Evolutionary conservation across 805 yeast genomes (phyloP).

Genomic region (Brettanomyces naardenensis): DNA sequence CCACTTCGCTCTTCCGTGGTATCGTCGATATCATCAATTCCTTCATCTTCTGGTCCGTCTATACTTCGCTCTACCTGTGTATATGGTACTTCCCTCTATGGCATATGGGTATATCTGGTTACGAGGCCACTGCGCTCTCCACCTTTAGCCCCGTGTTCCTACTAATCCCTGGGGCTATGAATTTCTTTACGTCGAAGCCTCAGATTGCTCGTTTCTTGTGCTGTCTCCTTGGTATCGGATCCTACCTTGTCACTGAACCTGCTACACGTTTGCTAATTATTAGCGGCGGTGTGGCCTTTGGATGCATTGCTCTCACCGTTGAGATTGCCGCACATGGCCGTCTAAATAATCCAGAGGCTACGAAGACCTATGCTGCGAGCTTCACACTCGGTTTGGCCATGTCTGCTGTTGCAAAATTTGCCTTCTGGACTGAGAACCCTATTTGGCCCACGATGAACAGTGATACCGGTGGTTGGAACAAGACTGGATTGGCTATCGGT

Average conservation of each 20-base stretch:
- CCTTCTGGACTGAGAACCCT: slow-evolving; percentile 82
- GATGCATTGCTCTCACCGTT: slow-evolving; percentile 47
- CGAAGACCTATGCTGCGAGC: slow-evolving; percentile 42
- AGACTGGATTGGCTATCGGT: slow-evolving; percentile 59
- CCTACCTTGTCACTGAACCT: slow-evolving; percentile 64
- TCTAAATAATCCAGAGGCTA: slow-evolving; percentile 16
- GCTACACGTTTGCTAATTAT: slow-evolving; percentile 57
- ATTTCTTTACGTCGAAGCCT: slow-evolving; percentile 36
- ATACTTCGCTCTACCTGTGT: slow-evolving; percentile 74
- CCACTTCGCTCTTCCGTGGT: slow-evolving; percentile 50
- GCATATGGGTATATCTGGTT: slow-evolving; percentile 97
- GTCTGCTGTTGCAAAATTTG: slow-evolving; percentile 69
- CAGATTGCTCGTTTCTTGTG: slow-evolving; percentile 46
- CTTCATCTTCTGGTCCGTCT: slow-evolving; percentile 76
- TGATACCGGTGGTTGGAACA: slow-evolving; percentile 81
- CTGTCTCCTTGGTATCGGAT: slow-evolving; percentile 63
- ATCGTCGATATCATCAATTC: slow-evolving; percentile 51
- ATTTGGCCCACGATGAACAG: slow-evolving; percentile 92
- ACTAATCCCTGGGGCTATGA: slow-evolving; percentile 25
- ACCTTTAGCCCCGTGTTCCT: slow-evolving; percentile 43
- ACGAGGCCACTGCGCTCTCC: slow-evolving; percentile 63
- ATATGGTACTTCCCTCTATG: slow-evolving; percentile 97
- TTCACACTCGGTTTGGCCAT: slow-evolving; percentile 65
- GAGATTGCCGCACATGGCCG: slow-evolving; percentile 39
- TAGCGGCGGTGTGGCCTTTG: slow-evolving; percentile 61